Evolutionary conservation across 257 asterid genomes (phyloP).

Genomic region (Capsicum chinense): DNA sequence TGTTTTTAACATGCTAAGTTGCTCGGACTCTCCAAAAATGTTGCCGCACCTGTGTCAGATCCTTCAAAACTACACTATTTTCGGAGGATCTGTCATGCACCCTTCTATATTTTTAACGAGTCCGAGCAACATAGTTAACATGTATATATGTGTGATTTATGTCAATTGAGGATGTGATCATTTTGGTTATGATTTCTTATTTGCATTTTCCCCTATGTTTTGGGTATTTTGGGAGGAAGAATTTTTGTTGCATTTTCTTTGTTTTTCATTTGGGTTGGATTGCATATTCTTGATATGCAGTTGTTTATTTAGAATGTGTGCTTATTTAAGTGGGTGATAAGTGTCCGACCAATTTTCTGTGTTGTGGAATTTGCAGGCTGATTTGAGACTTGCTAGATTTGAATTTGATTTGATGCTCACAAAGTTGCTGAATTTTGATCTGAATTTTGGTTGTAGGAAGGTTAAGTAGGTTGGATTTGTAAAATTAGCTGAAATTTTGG

Average conservation of each 20-base stretch:
- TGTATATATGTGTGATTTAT: no score
- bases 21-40: no score
- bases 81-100: no score
- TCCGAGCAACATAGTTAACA: no score
- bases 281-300: not conserved
- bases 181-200: not conserved
- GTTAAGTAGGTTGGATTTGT: constrained; percentile 9
- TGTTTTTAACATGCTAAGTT: no score
- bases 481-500: constrained; percentile 25
- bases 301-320: not conserved
- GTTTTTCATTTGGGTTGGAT: constrained; percentile 15
- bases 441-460: constrained; percentile 27
- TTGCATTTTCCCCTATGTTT: not conserved
- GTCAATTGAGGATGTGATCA: not conserved
- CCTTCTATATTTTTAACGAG: no score
- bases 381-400: not conserved
- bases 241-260: constrained; percentile 20
- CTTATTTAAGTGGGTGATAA: constrained; percentile 3
- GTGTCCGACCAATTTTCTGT: constrained; percentile 11
- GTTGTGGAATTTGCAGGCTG: constrained; percentile 25
- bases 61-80: no score
- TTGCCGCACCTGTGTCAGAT: no score
- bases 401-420: constrained; percentile 29
- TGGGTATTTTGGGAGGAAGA: not conserved
- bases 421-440: constrained; percentile 26